A percentile compares a stretch with the other conserved stretches of the same genome.
Evolutionary conservation across 2,329 filamentous ascomycete genomes (phyloP).

Genomic region (Pseudogymnoascus sp.): DNA sequence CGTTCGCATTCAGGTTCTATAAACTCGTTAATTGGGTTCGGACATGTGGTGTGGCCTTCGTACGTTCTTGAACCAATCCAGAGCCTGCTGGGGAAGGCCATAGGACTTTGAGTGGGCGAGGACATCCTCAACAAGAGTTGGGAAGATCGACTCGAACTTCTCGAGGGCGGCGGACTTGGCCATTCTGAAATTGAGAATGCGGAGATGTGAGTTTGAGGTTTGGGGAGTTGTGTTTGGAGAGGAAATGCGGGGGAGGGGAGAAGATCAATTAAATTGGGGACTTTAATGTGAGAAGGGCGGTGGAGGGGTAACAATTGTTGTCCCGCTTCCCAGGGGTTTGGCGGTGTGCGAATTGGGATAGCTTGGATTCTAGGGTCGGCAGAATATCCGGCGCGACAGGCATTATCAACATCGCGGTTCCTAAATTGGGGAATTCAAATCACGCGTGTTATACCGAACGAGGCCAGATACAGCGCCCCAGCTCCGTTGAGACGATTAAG

Average conservation of each 20-base stretch:
- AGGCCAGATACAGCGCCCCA: background rate
- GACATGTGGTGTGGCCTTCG: slow-evolving; percentile 20
- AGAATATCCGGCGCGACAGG: slow-evolving; percentile 9
- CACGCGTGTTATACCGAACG: background rate
- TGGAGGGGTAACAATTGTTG: slow-evolving; percentile 7
- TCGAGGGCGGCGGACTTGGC: slow-evolving; percentile 69
- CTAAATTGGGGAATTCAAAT: slow-evolving; percentile 1
- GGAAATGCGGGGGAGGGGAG: background rate
- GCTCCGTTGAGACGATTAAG: background rate
- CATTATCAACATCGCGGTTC: slow-evolving; percentile 9
- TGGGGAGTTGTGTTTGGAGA: slow-evolving; percentile 16
- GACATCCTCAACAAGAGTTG: slow-evolving; percentile 75
- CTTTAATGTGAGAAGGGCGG: background rate
- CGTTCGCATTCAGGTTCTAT: slow-evolving; percentile 78
- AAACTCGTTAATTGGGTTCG: slow-evolving; percentile 3
- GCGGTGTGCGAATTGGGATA: background rate
- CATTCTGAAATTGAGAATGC: slow-evolving; percentile 38
- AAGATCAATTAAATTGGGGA: slow-evolving; percentile 6
- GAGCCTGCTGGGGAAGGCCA: slow-evolving; percentile 72
- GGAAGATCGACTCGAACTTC: slow-evolving; percentile 88
- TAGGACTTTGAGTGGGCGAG: slow-evolving; percentile 73
- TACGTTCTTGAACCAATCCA: slow-evolving; percentile 84
- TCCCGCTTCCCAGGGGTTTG: background rate
- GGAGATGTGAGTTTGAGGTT: slow-evolving; percentile 3
- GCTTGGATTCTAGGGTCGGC: background rate